Base-by-base conservation (phyloP, 225 moss, liverwort and hornwort genomes). In the Straminergon stramineum region DNA sequence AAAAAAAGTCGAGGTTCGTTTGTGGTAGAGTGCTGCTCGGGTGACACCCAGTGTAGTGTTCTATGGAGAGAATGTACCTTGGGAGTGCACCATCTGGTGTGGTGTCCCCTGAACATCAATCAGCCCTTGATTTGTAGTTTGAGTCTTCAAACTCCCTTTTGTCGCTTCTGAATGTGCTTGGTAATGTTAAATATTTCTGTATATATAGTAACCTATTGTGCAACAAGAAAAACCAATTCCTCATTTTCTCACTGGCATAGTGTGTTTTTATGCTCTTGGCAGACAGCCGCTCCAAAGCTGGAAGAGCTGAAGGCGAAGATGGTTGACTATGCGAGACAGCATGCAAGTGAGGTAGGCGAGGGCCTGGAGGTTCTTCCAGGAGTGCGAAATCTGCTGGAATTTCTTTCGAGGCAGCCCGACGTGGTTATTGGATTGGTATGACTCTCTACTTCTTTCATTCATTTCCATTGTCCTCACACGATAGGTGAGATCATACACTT, bases 351-450 rank as follows among this genome's bases (percentile, higher is more conserved):
- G 92, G 95, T 97, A 56, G 93, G 94, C 74, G 97, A 98, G 73
- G 98, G 98, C 66, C 89, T 98, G 75, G 94, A 97, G 93, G 90
- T 98, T 91, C 95, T 98, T 76, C 96, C 97, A 43, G 98, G 98
- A 62, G 94, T 98, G 27, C 90, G 90, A 75, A 85, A 93, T 57
- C 94, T 98, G 69, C 95, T 98, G 81, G 90, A 95, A 82, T 92
- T 87, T 85, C 93, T 98, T 86, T 91, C 95, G 22, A 90, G 97
- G 87, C 97, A 92, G 70, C 91, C 92, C 60, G 98, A 95, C 53
- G 93, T 97, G 52, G 90, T 95, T 61, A 90, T 98, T 57, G 98
- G 95, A 85, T 88, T 98, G 96, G 97, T 97, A 92, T 43, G 91
- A 19, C 75, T 81, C 85, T 82, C 55, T 63, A 43, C 80, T 41